Base-by-base conservation (phyloP, 1,284 basidiomycete genomes). In the Puccinia novopanici region DNA sequence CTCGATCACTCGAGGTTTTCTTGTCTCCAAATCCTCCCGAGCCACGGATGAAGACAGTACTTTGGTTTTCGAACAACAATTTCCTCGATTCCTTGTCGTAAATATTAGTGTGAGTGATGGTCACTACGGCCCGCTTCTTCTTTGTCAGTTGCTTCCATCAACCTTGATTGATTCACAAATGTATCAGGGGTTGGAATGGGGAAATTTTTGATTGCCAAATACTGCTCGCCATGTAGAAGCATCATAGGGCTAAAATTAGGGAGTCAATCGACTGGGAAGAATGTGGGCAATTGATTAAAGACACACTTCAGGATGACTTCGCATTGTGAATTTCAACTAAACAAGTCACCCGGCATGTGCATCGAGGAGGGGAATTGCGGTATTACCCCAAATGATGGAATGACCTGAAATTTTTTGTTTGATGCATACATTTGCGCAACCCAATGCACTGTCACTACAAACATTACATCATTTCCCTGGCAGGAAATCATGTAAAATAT, bases 161-260 rank as follows among this genome's bases (percentile, higher is more conserved):
- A 84, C 78, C 86, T 89, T 13, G 91, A 89, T 84, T 92, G 88
- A 86, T 90, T 96, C 59, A 94, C 88, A 50, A 98, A 88, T n/a
- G 91, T 91, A 2, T 90, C 95, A 82, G 89, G 91, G 0, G 93
- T 94, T 0, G 96, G 95, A 83, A 98, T 93, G 0, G 92, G 91
- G 0, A 75, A 77, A 79, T 88, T 91, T 85, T 93, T 92, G 87
- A 99, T 94, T 82, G 91, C 89, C 82, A 99, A 88, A 86, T 94
- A 98, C 86, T 99, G 97, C 86, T 99, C 96, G 81, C 96, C 96
- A 86, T 99, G 97, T 40, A 99, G 89, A n/a, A 99, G 89, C 87
- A 95, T 98, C 82, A 94, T 93, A 27, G 94, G 94, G 86, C 94
- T 95, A 88, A 92, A 99, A 87, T 98, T 93, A 34, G 96, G 96